These are phyloP conservation scores for Sordariomycetes sp. DNA, from an alignment of 2,329 filamentous ascomycete species.

Conservation along the genomic window DNA sequence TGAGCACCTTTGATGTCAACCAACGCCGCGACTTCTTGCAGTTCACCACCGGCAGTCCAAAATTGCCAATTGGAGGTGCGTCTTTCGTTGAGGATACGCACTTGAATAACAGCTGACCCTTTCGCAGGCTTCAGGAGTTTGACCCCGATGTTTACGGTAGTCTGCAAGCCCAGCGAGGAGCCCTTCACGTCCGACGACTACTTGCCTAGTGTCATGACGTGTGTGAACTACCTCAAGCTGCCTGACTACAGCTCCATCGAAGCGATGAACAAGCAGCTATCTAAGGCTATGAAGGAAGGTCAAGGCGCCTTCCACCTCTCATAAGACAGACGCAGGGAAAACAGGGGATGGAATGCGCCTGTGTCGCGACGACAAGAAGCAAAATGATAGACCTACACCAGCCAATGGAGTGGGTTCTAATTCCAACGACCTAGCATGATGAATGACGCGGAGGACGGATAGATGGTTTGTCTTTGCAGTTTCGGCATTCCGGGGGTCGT, in stretches of 20 bases:
- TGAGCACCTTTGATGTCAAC: conserved; percentile 72
- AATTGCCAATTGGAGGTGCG: conserved; percentile 94
- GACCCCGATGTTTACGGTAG: conserved; percentile 97
- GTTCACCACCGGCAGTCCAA: conserved; percentile 95
- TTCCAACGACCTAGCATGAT: too few species aligned
- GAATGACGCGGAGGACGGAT: too few species aligned
- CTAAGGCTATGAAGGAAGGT: conserved; percentile 83
- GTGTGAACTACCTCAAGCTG: conserved; percentile 97
- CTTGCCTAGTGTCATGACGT: conserved; percentile 99
- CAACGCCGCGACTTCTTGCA: conserved; percentile 91
- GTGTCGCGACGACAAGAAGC: neutral
- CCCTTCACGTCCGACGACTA: conserved; percentile 95
- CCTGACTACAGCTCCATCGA: conserved; percentile 83
- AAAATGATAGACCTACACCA: too few species aligned
- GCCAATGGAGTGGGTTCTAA: too few species aligned
- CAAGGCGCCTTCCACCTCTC: conserved; percentile 97
- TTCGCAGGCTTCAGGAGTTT: conserved; percentile 97
- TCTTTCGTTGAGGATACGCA: too few species aligned
- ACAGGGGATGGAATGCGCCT: neutral
- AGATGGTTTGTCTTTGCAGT: too few species aligned
- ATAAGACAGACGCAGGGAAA: conserved; percentile 27
- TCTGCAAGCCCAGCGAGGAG: conserved; percentile 95
- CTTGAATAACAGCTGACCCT: too few species aligned
- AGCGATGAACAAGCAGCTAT: conserved; percentile 68
- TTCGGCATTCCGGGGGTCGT: too few species aligned